phyloP scores from a whole-genome alignment of 345 rosid genomes.

The Sisymbrium altissimum region DNA sequence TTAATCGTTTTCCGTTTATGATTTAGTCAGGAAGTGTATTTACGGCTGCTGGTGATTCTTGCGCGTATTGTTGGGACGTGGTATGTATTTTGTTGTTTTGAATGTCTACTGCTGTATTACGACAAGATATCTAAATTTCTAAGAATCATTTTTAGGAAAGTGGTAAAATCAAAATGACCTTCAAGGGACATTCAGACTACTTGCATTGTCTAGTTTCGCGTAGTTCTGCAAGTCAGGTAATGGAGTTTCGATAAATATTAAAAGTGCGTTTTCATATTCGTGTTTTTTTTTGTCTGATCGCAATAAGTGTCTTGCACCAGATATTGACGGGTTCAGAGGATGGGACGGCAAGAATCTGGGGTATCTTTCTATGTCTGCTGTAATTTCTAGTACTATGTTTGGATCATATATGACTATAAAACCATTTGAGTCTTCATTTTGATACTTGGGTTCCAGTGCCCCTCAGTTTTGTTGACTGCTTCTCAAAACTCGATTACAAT shows the following conservation, averaged over 20 bases:
- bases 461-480: neutral
- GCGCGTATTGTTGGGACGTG: slow-evolving; percentile 97
- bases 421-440: slow-evolving; percentile 12
- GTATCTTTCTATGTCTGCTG: slow-evolving; percentile 37
- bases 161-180: slow-evolving; percentile 64
- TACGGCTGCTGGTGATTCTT: slow-evolving; percentile 92
- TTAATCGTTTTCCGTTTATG: slow-evolving; percentile 12
- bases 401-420: neutral
- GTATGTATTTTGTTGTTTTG: slow-evolving; percentile 52
- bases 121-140: neutral
- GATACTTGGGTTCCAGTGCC: neutral
- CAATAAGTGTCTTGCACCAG: slow-evolving; percentile 41
- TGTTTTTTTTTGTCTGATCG: neutral
- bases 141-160: slow-evolving; percentile 63
- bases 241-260: neutral
- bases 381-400: neutral
- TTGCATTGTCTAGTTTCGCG: slow-evolving; percentile 77
- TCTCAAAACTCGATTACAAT: neutral
- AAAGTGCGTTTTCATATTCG: neutral
- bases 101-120: neutral
- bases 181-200: slow-evolving; percentile 87
- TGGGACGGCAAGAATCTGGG: slow-evolving; percentile 95
- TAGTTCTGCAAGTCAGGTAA: slow-evolving; percentile 74
- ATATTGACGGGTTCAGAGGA: slow-evolving; percentile 96
- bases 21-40: slow-evolving; percentile 68